Evolutionary conservation across 768 basidiomycete species (phyloP).

Genomic region (Macrocybe gigantea): DNA sequence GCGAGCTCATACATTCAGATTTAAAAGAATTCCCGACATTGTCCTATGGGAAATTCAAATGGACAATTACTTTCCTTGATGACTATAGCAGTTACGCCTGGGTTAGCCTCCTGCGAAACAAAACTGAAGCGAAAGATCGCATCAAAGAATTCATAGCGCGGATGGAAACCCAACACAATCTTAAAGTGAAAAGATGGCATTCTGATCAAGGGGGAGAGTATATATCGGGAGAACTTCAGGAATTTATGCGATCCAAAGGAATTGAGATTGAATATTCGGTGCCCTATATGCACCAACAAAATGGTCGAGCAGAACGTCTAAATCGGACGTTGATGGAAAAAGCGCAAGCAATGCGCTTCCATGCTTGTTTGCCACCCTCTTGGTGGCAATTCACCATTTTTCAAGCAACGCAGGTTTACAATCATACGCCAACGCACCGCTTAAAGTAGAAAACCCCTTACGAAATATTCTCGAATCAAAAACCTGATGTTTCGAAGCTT

Average conservation of each 20-base stretch:
- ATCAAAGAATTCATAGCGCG: constrained; percentile 2
- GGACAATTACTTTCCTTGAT: constrained; percentile 11
- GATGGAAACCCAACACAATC: constrained; percentile 5
- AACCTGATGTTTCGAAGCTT: constrained; percentile 1
- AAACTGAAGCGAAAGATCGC: constrained; percentile 1
- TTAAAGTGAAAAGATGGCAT: constrained; percentile 2
- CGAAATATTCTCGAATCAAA: not conserved
- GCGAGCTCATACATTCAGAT: constrained; percentile 16
- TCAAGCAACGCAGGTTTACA: not conserved
- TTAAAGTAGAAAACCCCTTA: not conserved
- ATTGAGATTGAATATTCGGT: not conserved
- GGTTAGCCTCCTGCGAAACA: constrained; percentile 4
- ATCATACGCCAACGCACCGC: not conserved
- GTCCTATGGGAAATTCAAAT: constrained; percentile 13
- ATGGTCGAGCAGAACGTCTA: constrained; percentile 13
- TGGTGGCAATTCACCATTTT: constrained; percentile 6
- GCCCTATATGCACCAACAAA: constrained; percentile 11
- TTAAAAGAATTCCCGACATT: constrained; percentile 11
- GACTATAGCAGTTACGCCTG: constrained; percentile 8
- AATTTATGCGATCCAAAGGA: not conserved
- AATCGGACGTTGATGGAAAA: constrained; percentile 6
- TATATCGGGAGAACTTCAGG: not conserved
- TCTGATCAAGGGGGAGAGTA: constrained; percentile 8
- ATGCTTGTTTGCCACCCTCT: not conserved
- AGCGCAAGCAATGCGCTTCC: not conserved